phyloP scores from a whole-genome alignment of 2,329 filamentous ascomycete genomes.

The Fusarium chaquense region DNA sequence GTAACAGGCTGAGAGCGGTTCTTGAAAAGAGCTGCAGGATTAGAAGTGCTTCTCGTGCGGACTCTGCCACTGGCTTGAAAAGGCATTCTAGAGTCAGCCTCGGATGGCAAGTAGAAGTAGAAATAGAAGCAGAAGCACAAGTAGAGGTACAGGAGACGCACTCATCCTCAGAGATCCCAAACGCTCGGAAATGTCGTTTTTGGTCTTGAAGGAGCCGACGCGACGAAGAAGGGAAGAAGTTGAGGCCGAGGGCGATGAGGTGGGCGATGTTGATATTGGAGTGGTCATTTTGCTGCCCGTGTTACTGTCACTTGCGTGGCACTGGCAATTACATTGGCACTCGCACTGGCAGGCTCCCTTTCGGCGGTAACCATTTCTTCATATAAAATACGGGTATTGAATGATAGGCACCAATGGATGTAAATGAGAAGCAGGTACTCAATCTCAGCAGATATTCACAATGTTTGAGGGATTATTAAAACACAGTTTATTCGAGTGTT shows the following conservation, averaged over 20 bases:
- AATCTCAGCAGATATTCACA: background rate
- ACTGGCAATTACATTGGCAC: constrained; percentile 5
- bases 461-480: constrained; percentile 17
- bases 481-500: constrained; percentile 2
- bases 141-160: constrained; percentile 12
- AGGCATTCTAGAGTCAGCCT: constrained; percentile 24
- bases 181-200: constrained; percentile 27
- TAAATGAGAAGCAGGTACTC: background rate
- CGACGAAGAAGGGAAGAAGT: constrained; percentile 34
- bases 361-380: constrained; percentile 9
- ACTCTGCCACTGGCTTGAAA: constrained; percentile 20
- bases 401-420: background rate
- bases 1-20: constrained; percentile 22
- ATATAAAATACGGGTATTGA: background rate
- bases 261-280: constrained; percentile 20
- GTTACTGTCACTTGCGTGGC: constrained; percentile 5
- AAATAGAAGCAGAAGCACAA: background rate
- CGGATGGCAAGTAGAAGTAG: background rate
- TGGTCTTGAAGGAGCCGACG: constrained; percentile 23
- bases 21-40: background rate
- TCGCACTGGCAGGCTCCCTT: background rate
- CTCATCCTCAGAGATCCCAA: constrained; percentile 34
- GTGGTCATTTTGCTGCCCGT: constrained; percentile 15
- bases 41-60: constrained; percentile 34
- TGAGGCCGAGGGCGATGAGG: constrained; percentile 25